Base-by-base conservation (phyloP, 345 rosid genomes). In the Brassica incana region DNA sequence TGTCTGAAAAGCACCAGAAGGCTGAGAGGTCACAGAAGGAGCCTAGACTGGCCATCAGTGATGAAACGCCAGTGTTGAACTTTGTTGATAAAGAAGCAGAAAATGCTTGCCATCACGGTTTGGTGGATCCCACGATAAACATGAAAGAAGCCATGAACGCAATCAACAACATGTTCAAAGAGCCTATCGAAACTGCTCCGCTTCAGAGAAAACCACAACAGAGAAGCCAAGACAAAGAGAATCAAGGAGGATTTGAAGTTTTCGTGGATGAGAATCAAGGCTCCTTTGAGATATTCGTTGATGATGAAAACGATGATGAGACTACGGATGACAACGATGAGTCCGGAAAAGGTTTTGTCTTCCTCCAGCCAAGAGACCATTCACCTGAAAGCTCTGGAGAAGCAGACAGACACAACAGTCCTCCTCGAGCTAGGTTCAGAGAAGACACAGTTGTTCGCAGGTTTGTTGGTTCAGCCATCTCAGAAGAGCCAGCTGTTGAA, bases 71-170 rank as follows among this genome's bases (percentile, higher is more conserved):
- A 18, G 87, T 86, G 77, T 89, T 80, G 72, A 86, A 78, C 71
- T 90, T 90, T 78, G 90, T 89, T 81, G 95, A 86, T 61, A 88
- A 85, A 74, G 91, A 88, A 81, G 87, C 87, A 82, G 97, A 91
- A 81, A 87, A 88, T 81, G 93, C 90, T 36, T 85, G 92, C 80
- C 97, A 91, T 87, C 97, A 90, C 82, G 94, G 97, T 80, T 81
- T 92, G 58, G 92, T 91, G 78, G 99, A 92, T 65, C 98, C 97
- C 35, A 95, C 96, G 2, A 77, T 95, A 80, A 91, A 89, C 84
- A 84, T 86, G 90, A 90, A 92, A 81, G 98, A 94, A 84, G 97
- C 97, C 71, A 86, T 91, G 87, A 85, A 90, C 83, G 90, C 85
- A 71, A 91, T 92, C 80, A 90, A 91, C 73, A 82, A 81, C 88